phyloP scores from a whole-genome alignment of 257 asterid genomes.

The Penstemon newberryi region DNA sequence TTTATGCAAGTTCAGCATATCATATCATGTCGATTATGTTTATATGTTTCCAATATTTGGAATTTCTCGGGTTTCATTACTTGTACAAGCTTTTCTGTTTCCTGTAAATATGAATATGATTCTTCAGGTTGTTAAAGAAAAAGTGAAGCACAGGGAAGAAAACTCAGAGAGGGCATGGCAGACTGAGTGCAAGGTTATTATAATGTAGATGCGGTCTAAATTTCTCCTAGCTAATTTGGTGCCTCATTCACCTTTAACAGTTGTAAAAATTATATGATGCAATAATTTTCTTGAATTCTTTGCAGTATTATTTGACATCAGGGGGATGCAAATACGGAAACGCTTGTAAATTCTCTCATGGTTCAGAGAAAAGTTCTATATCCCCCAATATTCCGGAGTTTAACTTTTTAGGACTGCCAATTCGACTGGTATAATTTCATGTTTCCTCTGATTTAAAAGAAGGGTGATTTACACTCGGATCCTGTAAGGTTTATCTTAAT shows the following conservation, averaged over 20 bases:
- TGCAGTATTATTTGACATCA: constrained; percentile 72
- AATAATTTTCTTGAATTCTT: constrained; percentile 19
- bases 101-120: constrained; percentile 16
- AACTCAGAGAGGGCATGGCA: constrained; percentile 47
- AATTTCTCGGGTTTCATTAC: not conserved
- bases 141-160: constrained; percentile 41
- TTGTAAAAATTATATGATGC: constrained; percentile 25
- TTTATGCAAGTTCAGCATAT: constrained; percentile 7
- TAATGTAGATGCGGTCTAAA: not conserved
- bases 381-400: constrained; percentile 34
- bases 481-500: too few species aligned
- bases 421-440: constrained; percentile 50
- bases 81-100: not conserved
- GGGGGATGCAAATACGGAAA: constrained; percentile 81
- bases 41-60: not conserved
- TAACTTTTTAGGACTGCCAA: constrained; percentile 77
- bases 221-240: constrained; percentile 1
- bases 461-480: too few species aligned
- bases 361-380: constrained; percentile 37
- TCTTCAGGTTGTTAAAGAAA: constrained; percentile 46
- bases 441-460: not conserved
- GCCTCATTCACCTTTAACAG: constrained; percentile 5
- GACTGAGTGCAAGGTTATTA: constrained; percentile 74
- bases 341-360: constrained; percentile 67
- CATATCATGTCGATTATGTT: not conserved